These are phyloP conservation scores for Spathaspora passalidarum DNA, from an alignment of 805 yeast species.

Conservation along the genomic window DNA sequence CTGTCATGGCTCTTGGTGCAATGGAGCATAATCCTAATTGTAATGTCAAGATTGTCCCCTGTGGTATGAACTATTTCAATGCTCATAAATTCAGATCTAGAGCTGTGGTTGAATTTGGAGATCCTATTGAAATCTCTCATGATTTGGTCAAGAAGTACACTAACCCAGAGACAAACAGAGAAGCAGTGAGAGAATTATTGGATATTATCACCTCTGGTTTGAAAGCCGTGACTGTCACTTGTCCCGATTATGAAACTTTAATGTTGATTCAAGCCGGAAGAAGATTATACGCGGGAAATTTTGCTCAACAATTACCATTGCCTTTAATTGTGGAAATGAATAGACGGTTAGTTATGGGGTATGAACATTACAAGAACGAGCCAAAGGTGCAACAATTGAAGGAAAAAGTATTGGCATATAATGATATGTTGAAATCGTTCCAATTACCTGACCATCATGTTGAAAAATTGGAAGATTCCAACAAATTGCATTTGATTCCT, in stretches of 20 bases:
- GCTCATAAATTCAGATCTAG: constrained; percentile 94
- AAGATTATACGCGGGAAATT: constrained; percentile 77
- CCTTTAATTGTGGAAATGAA: constrained; percentile 88
- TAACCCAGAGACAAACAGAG: constrained; percentile 63
- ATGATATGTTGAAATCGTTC: constrained; percentile 50
- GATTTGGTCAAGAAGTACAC: constrained; percentile 63
- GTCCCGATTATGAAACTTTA: constrained; percentile 85
- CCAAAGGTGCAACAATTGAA: constrained; percentile 63
- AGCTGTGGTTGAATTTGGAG: constrained; percentile 93
- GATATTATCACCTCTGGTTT: constrained; percentile 71
- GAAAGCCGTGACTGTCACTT: constrained; percentile 81
- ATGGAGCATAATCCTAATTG: constrained; percentile 73
- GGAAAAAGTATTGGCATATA: constrained; percentile 65
- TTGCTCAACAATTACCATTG: constrained; percentile 68
- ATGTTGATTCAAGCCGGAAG: constrained; percentile 91
- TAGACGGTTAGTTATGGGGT: constrained; percentile 81
- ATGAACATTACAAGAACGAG: constrained; percentile 66
- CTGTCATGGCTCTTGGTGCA: constrained; percentile 96
- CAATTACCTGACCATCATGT: constrained; percentile 60
- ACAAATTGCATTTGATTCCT: constrained; percentile 46
- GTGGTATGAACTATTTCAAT: constrained; percentile 96
- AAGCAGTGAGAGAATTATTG: constrained; percentile 69
- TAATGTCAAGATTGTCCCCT: constrained; percentile 85
- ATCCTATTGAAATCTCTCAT: constrained; percentile 64
- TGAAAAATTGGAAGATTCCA: constrained; percentile 49